Conservation (phyloP, 164 flowering plant species). For the Vitis cinerea region DNA sequence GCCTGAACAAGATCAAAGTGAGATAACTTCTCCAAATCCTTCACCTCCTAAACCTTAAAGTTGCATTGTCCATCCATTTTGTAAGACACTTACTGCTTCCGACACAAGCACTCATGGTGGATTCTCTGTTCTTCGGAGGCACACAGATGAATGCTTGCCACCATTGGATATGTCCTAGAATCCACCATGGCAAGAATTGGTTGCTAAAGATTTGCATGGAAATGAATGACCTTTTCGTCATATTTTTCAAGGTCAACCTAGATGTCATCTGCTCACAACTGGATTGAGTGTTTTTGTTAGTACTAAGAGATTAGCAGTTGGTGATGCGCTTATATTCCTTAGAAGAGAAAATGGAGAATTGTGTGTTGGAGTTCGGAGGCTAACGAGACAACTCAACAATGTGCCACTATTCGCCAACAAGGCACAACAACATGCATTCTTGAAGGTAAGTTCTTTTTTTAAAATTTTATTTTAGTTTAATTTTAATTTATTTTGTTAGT, state of each 20-base stretch:
- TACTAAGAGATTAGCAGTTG: too few species aligned
- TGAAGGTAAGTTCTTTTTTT: too few species aligned
- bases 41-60: slow-evolving; percentile 12
- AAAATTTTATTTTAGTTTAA: too few species aligned
- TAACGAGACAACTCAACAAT: too few species aligned
- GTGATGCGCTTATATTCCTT: too few species aligned
- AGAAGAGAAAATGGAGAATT: too few species aligned
- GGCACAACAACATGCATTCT: too few species aligned
- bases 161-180: slow-evolving; percentile 13
- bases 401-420: too few species aligned
- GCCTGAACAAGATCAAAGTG: slow-evolving; percentile 16
- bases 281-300: too few species aligned
- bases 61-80: slow-evolving; percentile 17
- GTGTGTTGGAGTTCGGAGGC: too few species aligned
- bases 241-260: slow-evolving; percentile 72
- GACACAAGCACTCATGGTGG: slow-evolving; percentile 32
- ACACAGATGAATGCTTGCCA: slow-evolving; percentile 24
- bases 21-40: slow-evolving; percentile 13
- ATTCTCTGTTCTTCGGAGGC: slow-evolving; percentile 22
- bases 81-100: slow-evolving; percentile 25
- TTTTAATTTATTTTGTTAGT: too few species aligned
- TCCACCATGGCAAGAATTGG: slow-evolving; percentile 91
- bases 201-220: slow-evolving; percentile 85
- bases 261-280: too few species aligned
- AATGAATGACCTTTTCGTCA: slow-evolving; percentile 91